Evolutionary conservation across 2,329 filamentous ascomycete genomes (phyloP).

Genomic region (Ophiostoma piceae): DNA sequence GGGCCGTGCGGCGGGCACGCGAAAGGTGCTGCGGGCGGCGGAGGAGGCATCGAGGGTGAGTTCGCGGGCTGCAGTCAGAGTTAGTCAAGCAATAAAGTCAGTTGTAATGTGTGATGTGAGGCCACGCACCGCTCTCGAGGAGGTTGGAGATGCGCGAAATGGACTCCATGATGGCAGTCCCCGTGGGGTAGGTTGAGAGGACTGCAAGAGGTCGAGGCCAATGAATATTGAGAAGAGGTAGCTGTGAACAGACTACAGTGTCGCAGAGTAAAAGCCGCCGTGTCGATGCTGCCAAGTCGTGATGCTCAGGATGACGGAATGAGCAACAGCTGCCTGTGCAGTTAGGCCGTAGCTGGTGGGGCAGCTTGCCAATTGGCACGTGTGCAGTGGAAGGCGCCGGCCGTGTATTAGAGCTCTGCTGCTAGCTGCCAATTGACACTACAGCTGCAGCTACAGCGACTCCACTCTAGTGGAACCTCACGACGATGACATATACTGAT

Average conservation of each 20-base stretch:
- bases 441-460: neutral
- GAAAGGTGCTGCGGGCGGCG: slow-evolving; percentile 67
- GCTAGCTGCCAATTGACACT: neutral
- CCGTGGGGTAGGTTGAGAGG: neutral
- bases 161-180: slow-evolving; percentile 73
- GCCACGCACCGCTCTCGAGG: slow-evolving; percentile 77
- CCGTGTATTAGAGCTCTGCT: too few species aligned
- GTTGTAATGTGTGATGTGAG: neutral
- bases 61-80: slow-evolving; percentile 65
- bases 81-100: neutral
- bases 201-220: neutral
- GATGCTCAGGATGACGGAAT: neutral
- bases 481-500: neutral
- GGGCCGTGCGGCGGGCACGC: slow-evolving; percentile 50
- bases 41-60: slow-evolving; percentile 95
- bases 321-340: neutral
- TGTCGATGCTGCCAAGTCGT: neutral
- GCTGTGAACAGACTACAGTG: too few species aligned
- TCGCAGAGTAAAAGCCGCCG: neutral
- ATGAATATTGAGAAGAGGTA: too few species aligned
- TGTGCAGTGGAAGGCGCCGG: neutral
- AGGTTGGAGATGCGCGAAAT: slow-evolving; percentile 89
- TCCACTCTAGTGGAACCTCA: neutral
- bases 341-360: neutral
- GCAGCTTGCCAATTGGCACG: slow-evolving; percentile 5